Percentiles rank a stretch among this genome's conserved stretches.
Conservation (phyloP, 495 filamentous ascomycete species). For the Ascobolus immersus region DNA sequence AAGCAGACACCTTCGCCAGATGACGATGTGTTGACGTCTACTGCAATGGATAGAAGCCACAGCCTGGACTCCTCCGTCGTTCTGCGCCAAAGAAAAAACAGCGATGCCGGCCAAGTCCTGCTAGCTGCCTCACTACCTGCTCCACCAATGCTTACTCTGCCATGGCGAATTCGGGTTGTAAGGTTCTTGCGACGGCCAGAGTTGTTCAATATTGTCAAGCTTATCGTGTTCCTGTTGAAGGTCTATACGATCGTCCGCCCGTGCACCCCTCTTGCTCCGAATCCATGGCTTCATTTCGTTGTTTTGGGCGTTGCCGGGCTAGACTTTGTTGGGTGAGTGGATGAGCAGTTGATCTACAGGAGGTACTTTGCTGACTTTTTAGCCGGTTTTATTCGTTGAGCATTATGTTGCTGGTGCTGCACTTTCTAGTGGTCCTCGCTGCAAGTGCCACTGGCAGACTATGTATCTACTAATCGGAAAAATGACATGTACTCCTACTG, state of each 20-base stretch:
- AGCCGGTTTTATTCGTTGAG: background rate
- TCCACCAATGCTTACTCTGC: constrained; percentile 15
- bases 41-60: constrained; percentile 14
- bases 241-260: constrained; percentile 27
- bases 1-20: constrained; percentile 15
- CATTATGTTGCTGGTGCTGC: constrained; percentile 7
- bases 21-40: constrained; percentile 10
- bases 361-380: background rate
- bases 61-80: constrained; percentile 23
- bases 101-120: constrained; percentile 17
- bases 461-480: constrained; percentile 7
- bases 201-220: constrained; percentile 15
- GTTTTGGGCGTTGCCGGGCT: constrained; percentile 32
- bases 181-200: constrained; percentile 9
- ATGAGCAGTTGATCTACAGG: too few species aligned
- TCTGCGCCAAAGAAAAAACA: constrained; percentile 28
- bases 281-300: constrained; percentile 33
- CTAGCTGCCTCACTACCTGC: constrained; percentile 17
- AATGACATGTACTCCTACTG: background rate
- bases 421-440: constrained; percentile 3
- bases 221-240: constrained; percentile 32
- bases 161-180: constrained; percentile 5
- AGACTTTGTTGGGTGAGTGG: constrained; percentile 17
- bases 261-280: constrained; percentile 35
- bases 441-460: constrained; percentile 5